Percentiles rank a stretch among this genome's conserved stretches.
phyloP scores from a whole-genome alignment of 148 eudicot species.

The Camellia lanceoleosa region DNA sequence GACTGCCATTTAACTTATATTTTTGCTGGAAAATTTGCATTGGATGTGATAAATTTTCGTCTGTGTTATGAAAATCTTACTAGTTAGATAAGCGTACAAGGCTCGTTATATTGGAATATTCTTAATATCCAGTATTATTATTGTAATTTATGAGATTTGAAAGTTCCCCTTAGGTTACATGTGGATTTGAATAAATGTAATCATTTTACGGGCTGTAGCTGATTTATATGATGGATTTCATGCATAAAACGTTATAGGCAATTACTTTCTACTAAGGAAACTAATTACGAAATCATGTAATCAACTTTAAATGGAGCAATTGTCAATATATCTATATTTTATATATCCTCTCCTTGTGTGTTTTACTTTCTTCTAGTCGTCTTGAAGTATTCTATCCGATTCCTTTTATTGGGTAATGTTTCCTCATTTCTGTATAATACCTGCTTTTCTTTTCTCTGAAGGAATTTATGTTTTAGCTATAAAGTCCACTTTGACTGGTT shows the following conservation, averaged over 20 bases:
- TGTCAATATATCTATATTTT: neutral
- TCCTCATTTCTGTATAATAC: neutral
- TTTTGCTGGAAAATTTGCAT: neutral
- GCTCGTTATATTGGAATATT: neutral
- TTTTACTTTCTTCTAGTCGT: neutral
- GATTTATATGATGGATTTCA: neutral
- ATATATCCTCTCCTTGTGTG: neutral
- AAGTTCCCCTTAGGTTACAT: neutral
- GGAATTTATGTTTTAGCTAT: neutral
- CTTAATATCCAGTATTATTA: neutral
- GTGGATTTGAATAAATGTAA: neutral
- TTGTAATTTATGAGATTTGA: neutral
- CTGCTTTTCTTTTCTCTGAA: neutral
- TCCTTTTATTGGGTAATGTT: neutral
- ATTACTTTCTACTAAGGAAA: neutral
- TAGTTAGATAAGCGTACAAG: neutral
- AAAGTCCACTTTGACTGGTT: neutral
- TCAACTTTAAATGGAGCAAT: neutral
- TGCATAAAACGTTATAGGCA: slow-evolving; percentile 7
- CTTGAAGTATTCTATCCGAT: neutral
- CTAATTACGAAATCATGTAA: neutral
- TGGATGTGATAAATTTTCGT: neutral
- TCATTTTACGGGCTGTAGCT: neutral
- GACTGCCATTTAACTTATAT: neutral
- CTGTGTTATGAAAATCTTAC: neutral